phyloP scores from a whole-genome alignment of 2,329 filamentous ascomycete genomes.

The Achaetomium macrosporum region DNA sequence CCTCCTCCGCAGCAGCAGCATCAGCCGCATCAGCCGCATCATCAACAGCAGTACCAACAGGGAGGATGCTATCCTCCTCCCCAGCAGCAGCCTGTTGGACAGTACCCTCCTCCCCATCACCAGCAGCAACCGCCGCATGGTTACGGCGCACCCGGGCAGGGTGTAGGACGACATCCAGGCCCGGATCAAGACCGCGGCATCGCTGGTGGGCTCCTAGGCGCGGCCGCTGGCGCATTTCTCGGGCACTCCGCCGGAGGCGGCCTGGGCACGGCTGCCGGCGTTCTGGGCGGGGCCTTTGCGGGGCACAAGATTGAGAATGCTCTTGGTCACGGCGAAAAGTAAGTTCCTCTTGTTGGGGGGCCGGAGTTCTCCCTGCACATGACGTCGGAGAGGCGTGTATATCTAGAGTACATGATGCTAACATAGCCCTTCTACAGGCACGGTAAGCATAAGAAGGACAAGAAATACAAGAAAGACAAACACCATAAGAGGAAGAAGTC shows the following conservation, averaged over 20 bases:
- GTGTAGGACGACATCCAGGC: neutral
- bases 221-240: slow-evolving; percentile 2
- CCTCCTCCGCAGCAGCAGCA: neutral
- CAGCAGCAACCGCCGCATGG: slow-evolving; percentile 1
- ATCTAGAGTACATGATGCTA: neutral
- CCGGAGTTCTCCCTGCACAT: too few relatives aligned
- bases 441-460: slow-evolving; percentile 5
- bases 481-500: slow-evolving; percentile 5
- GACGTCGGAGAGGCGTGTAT: too few relatives aligned
- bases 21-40: neutral
- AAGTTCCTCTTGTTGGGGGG: neutral
- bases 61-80: neutral
- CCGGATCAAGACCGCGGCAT: slow-evolving; percentile 4
- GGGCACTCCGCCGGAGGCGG: slow-evolving; percentile 5
- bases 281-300: neutral
- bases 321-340: slow-evolving; percentile 6
- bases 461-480: slow-evolving; percentile 11
- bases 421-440: neutral
- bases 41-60: slow-evolving; percentile 5
- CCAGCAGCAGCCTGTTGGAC: neutral
- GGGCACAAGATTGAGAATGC: slow-evolving; percentile 5
- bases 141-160: neutral
- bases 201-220: slow-evolving; percentile 29
- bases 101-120: too few relatives aligned
- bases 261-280: neutral